Evolutionary conservation across 345 rosid species (phyloP), one percentile per base, ranked within the genome.

Genomic region (Salix dunnii): DNA sequence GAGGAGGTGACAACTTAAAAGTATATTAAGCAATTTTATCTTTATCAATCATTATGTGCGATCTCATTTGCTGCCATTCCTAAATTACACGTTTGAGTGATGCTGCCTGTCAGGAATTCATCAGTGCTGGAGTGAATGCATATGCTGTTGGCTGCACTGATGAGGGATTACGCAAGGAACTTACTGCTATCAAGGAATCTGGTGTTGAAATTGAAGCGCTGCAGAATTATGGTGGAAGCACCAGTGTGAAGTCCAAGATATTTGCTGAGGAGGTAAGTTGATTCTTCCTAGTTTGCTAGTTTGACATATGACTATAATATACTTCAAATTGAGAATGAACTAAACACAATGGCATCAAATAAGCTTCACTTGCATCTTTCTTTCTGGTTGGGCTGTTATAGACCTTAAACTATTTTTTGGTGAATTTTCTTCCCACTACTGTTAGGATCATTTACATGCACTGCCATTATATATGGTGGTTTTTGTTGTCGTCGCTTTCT

Each of bases 1-100:
- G 98, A 75, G 92, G 91, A 90, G 97, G 90, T 79, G 91, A 92
- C 90, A 92, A 90, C 89, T 80, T 94, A 82, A 90, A 90, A 89
- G 97, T 92, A 92, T 83, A 81, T 83, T 80, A 77, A 43, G 75
- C 61, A 63, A 64, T 82, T 77, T 80, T 64, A 74, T 74, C 74
- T 63, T 17, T 60, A 10, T 78, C 74, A 75, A 65, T 43, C 72
- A 53, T 76, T n/a, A 21, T 73, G 61, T 68, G 72, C 2, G 70
- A 38, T 78, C 46, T 46, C 13, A 14, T 49, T 42, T 81, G 65
- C 58, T 7, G 67, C 60, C 64, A 71, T 74, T 77, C 71, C 51
- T 28, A 38, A n/a, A 74, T 76, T 61, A 79, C 18, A 25, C 28
- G 33, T 76, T 84, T 76, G 71, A 8, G 20, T 31, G 38, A 74